Evolutionary conservation across 169 alveolate genomes (phyloP), one percentile per base, ranked within the genome.

Genomic region (Babesia bigemina): DNA sequence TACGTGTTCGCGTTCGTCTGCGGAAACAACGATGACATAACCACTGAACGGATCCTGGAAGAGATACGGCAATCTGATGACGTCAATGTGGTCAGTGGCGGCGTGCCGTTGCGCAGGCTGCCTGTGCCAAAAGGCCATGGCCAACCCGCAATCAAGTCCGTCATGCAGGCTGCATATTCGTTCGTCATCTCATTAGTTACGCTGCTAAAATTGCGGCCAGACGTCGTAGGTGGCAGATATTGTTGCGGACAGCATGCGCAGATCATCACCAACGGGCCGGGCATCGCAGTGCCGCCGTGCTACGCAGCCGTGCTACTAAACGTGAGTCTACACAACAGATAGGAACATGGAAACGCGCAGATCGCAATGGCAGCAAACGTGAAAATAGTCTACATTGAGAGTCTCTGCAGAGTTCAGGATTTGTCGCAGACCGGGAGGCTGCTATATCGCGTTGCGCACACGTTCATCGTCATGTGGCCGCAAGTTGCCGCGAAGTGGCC

Each of bases 191-290:
- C 79, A 17, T 7, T 77, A n/a, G 16, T 21, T 1, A 13, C 59
- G 16, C 47, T 65, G 1, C 17, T 13, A 59, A 71, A 42, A n/a
- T 13, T 70, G 4, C 9, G 39, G 26, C 84, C 87, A 13, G 78
- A 79, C 56, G 17, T 79, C 7, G 77, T 75, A 62, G 16, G 75
- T 45, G 7, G 72, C 26, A 1, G 13, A 2, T 13, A 9, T 1
- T 1, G 0, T 12, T 2, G 17, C 17, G 24, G 19, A 36, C 22
- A 24, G 2, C 1, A 4, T 21, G 24, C 12, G 3, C 71, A 72
- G 82, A 21, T 77, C 33, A 72, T 79, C 4, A 61, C 84, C 22
- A 79, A 79, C 26, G 87, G 87, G n/a, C 87, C 87, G 0, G 87
- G 84, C 28, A 56, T 79, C 28, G 70, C 84, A 12, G 84, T 79